A percentile compares a stretch with the other conserved stretches of the same genome.
Conservation (phyloP, 176 grass and related monocot species). For the Juncus effusus region DNA sequence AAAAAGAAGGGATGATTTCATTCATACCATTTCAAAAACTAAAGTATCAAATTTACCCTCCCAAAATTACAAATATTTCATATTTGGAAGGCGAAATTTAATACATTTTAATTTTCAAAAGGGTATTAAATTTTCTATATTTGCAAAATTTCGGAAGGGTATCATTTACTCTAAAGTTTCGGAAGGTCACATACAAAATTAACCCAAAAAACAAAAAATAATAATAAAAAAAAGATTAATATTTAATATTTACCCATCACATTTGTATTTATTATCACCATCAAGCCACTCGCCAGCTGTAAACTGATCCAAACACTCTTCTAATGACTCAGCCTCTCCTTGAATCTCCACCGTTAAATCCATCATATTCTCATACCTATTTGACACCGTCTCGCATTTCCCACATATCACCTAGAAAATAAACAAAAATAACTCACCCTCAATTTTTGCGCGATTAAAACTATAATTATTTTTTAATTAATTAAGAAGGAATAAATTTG, state of each 20-base stretch:
- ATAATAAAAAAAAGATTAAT: slow-evolving; percentile 9
- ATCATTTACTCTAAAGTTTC: too few species aligned
- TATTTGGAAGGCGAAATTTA: too few species aligned
- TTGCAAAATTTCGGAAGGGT: too few species aligned
- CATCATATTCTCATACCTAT: slow-evolving; percentile 99
- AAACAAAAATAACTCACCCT: slow-evolving; percentile 3
- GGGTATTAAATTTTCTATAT: too few species aligned
- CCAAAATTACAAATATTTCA: too few species aligned
- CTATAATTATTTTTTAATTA: too few species aligned
- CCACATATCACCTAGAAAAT: slow-evolving; percentile 72
- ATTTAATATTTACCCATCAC: slow-evolving; percentile 77
- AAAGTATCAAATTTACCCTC: too few species aligned
- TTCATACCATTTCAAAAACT: too few species aligned
- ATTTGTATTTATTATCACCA: slow-evolving; percentile 97
- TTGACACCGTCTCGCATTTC: slow-evolving; percentile 78
- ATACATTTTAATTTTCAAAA: too few species aligned
- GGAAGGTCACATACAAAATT: too few species aligned
- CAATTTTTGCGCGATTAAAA: too few species aligned
- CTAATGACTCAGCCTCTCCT: slow-evolving; percentile 83
- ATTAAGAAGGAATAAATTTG: not conserved
- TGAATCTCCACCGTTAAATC: slow-evolving; percentile 99
- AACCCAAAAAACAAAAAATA: not conserved
- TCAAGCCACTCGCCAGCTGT: slow-evolving; percentile 95
- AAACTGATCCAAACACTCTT: slow-evolving; percentile 94
- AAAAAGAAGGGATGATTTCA: not conserved